phyloP scores from a whole-genome alignment of 108 stramenopile species.

The Nannochloropsis salina region DNA sequence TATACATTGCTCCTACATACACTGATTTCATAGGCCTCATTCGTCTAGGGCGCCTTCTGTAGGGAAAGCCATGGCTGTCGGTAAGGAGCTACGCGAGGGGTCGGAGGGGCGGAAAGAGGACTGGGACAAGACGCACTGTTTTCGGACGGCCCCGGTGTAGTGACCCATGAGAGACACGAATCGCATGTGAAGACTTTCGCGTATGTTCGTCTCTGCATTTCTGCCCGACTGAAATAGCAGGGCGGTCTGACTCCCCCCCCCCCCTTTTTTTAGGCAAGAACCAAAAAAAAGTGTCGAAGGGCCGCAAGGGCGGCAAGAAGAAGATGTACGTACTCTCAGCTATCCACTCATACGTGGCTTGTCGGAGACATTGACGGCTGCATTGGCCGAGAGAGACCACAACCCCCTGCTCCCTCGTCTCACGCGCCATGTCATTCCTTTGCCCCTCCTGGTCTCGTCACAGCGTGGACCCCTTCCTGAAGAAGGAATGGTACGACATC shows the following conservation, averaged over 20 bases:
- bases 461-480: conserved; percentile 89
- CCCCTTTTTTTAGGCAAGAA: conserved; percentile 55
- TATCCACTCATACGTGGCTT: neutral
- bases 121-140: neutral
- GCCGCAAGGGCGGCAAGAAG: conserved; percentile 61
- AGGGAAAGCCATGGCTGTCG: conserved; percentile 12
- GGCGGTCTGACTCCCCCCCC: neutral
- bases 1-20: neutral
- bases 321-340: conserved; percentile 54
- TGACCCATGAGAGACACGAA: too few relatives aligned
- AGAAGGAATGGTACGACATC: conserved; percentile 99
- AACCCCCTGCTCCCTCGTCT: neutral
- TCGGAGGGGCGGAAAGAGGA: neutral
- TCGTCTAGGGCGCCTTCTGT: neutral
- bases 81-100: neutral
- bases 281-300: conserved; percentile 93
- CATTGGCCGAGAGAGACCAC: neutral
- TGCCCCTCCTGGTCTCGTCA: neutral
- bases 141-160: too few relatives aligned
- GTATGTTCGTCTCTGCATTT: too few relatives aligned
- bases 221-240: too few relatives aligned
- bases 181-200: too few relatives aligned
- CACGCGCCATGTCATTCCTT: neutral
- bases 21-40: neutral
- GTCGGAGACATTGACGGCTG: neutral